Base-by-base conservation (phyloP, 2,329 filamentous ascomycete species). In the Ascochyta viciae-villosae region DNA sequence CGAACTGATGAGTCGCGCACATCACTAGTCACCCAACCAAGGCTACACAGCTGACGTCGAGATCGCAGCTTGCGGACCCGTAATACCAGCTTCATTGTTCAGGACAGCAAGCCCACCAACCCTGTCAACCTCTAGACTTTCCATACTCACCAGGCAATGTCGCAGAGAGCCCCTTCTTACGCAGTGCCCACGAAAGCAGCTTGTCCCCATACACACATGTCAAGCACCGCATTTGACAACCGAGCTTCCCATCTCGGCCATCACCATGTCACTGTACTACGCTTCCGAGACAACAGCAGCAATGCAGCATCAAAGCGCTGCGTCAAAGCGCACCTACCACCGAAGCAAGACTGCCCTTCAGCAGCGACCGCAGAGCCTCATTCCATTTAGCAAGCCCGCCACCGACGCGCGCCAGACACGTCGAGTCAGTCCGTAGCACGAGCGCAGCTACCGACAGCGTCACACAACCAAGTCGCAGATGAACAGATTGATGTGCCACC, bases 261-360 rank as follows among this genome's bases (percentile, higher is more conserved):
- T 41, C 35, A 42, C 48, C 46, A 58, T 40, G 49, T 57, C 34
- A 49, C 47, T 35, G 49, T 53, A 26, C 24, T 45, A 53, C 54
- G 16, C 33, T 34, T 24, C 34, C 31, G 31, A 57, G 41, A 53
- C 54, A 50, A 34, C 35, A 27, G 22, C 33, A 43, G 23, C 22
- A 31, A 23, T 8, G 13, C 23, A 24, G 6, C 22, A 26, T 29
- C 42, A 24, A 6, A 34, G 44, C 31, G 15, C 26, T 10, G 42
- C 31, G 10, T 47, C 31, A 35, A 41, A 51, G 7, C 47, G 38
- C 26, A 9, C 12, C 7, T 23, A 12, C 42, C 37, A 31, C 34
- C 12, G 9, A 46, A 7, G 37, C 31, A 29, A 50, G 37, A 47
- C 42, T 43, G n/a, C 31, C n/a, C 16, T 19, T 42, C 37, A 13